Percentiles rank a stretch among this genome's conserved stretches.
phyloP scores from a whole-genome alignment of 768 basidiomycete species.

The Lanmaoa pseudosensibilis region DNA sequence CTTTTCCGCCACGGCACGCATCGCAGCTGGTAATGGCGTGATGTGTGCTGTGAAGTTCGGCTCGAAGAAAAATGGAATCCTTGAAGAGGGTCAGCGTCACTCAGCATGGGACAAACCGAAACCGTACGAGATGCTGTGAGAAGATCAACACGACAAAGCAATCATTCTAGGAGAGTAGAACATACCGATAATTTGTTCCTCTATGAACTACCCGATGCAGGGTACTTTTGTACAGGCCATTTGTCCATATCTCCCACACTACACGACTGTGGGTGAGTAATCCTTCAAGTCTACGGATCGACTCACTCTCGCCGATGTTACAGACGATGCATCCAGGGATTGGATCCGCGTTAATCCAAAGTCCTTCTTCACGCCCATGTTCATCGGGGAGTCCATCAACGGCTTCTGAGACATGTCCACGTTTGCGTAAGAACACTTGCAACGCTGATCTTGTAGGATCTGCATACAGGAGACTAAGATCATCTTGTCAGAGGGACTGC shows the following conservation, averaged over 20 bases:
- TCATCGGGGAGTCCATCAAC: constrained; percentile 46
- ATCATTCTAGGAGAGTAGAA: not conserved
- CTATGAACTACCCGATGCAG: constrained; percentile 86
- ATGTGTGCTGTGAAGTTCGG: constrained; percentile 79
- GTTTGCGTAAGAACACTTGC: constrained; percentile 69
- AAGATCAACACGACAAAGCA: constrained; percentile 7
- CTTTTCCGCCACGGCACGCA: constrained; percentile 35
- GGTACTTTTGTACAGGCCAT: constrained; percentile 84
- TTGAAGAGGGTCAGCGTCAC: constrained; percentile 29
- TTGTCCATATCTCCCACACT: constrained; percentile 95
- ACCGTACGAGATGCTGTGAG: constrained; percentile 67
- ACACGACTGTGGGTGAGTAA: constrained; percentile 2
- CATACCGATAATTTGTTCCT: constrained; percentile 62
- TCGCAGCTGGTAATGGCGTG: constrained; percentile 60
- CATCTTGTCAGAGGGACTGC: constrained; percentile 6
- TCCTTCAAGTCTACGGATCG: not conserved
- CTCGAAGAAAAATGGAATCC: constrained; percentile 93
- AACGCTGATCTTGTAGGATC: constrained; percentile 79
- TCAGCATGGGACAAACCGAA: not conserved
- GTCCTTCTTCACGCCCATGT: constrained; percentile 55
- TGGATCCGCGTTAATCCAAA: constrained; percentile 86
- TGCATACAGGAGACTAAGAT: constrained; percentile 75
- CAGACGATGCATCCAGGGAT: constrained; percentile 82
- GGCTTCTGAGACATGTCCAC: constrained; percentile 33
- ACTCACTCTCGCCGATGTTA: constrained; percentile 88